Conservation (phyloP, 1,284 basidiomycete genomes). For the Hemileccinum hortonii region DNA sequence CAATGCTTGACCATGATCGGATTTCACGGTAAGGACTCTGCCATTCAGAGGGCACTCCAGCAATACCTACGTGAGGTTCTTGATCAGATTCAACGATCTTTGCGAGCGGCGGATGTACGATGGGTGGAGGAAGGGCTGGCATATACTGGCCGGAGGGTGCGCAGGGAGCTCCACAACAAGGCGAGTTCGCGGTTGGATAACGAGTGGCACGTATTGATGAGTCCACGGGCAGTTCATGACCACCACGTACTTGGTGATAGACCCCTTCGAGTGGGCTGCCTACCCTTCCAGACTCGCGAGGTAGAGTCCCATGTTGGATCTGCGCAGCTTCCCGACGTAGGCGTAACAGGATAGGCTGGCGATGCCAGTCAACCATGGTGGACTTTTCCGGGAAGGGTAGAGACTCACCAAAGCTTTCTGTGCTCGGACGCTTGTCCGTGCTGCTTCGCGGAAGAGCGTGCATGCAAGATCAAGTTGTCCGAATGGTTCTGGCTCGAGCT, state of each 20-base stretch:
- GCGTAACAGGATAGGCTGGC: constrained; percentile 11
- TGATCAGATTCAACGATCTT: constrained; percentile 1
- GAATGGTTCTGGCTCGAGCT: constrained; percentile 42
- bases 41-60: constrained; percentile 30
- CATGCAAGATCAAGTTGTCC: constrained; percentile 44
- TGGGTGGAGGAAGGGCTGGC: not conserved
- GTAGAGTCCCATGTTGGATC: not conserved
- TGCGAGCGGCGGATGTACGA: not conserved
- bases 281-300: not conserved
- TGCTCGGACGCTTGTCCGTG: constrained; percentile 43
- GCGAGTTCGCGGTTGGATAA: not conserved
- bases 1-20: constrained; percentile 17
- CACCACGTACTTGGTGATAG: constrained; percentile 22
- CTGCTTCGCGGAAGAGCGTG: constrained; percentile 40
- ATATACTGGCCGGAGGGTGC: not conserved
- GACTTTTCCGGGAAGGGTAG: not conserved
- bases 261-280: constrained; percentile 33
- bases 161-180: not conserved
- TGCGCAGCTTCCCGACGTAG: constrained; percentile 6
- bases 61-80: not conserved
- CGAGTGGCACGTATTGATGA: not conserved
- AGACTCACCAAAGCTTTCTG: constrained; percentile 6
- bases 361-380: not conserved
- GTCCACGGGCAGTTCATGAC: constrained; percentile 19
- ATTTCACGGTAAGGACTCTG: constrained; percentile 40